Evolutionary conservation across 768 basidiomycete species (phyloP), one percentile per base, ranked within the genome.

Genomic region (Pleurotus cornucopiae): DNA sequence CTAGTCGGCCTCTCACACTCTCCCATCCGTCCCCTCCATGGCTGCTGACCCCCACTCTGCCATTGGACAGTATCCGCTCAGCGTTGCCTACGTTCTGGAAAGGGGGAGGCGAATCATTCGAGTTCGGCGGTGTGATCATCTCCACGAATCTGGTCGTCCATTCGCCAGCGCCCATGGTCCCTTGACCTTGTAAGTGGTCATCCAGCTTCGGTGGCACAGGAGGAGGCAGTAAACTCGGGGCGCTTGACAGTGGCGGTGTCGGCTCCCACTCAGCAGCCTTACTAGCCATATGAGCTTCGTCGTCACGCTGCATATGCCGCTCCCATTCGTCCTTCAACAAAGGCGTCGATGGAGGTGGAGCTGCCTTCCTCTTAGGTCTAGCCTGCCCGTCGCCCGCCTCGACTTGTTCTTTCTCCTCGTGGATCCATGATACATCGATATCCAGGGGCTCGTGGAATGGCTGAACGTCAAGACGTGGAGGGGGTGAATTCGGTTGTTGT

Each of bases 141-240:
- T 53, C 51, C 7, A 53, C 51, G 41, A 53, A 53, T 39, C 25
- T 53, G 12, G 51, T 40, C 21, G n/a, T 53, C 41, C 9, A 44
- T 34, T 5, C 48, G 30, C 14, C 30, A 26, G 26, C 48, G 12
- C 26, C n/a, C n/a, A 5, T 16, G 16, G 13, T 16, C 14, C 20
- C 20, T 20, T 18, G 18, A 4, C 20, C n/a, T 18, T 39, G n/a
- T n/a, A 6, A 16, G 12, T 23, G 2, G 20, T 37, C n/a, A 11
- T 25, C 51, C 14, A 23, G 5, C 23, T 39, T 39, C 18, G 37
- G 51, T 23, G 39, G 51, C 16, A 25, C n/a, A 13, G 37, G 51
- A 38, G 49, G 49, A 7, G 39, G 14, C 9, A 18, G 37, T 16
- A 16, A n/a, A 11, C n/a, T 44, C n/a, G 11, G 20, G 11, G 41